Conservation (phyloP, 352 stramenopile genomes). For the Aphanomyces invadans region DNA sequence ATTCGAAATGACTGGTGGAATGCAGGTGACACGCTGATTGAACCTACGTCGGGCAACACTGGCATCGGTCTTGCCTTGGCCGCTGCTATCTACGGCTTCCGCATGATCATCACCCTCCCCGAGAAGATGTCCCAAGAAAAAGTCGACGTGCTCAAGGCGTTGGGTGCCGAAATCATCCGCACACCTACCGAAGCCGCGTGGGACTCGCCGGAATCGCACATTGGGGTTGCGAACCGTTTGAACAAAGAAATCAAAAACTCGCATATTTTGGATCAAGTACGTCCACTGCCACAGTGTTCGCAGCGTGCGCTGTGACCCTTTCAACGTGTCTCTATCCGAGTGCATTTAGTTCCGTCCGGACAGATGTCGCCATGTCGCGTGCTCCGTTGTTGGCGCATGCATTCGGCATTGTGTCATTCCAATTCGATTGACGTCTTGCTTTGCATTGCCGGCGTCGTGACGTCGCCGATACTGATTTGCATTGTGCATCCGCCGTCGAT, state of each 20-base stretch:
- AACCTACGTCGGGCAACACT: slow-evolving; percentile 95
- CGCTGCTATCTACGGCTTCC: slow-evolving; percentile 94
- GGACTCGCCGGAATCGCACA: slow-evolving; percentile 93
- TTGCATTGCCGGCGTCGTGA: too few relatives aligned
- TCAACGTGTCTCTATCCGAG: too few relatives aligned
- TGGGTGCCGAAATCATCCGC: slow-evolving; percentile 94
- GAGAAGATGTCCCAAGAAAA: slow-evolving; percentile 98
- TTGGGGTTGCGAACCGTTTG: slow-evolving; percentile 89
- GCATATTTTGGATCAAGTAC: slow-evolving; percentile 90
- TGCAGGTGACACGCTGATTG: slow-evolving; percentile 87
- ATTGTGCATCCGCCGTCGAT: too few relatives aligned
- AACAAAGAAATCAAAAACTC: slow-evolving; percentile 92
- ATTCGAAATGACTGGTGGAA: too few relatives aligned
- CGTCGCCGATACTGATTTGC: background rate
- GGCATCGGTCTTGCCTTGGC: slow-evolving; percentile 96
- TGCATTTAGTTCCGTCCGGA: too few relatives aligned
- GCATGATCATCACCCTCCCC: slow-evolving; percentile 88
- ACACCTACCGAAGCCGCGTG: slow-evolving; percentile 93
- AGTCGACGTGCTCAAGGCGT: slow-evolving; percentile 92
- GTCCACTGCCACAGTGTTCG: background rate
- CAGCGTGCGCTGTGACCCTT: too few relatives aligned
- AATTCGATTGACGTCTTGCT: too few relatives aligned
- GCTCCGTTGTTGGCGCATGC: too few relatives aligned
- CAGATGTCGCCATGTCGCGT: too few relatives aligned
- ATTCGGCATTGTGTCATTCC: too few relatives aligned